Base-by-base conservation (phyloP, 805 yeast genomes). In the Ogataea chonburiensis region DNA sequence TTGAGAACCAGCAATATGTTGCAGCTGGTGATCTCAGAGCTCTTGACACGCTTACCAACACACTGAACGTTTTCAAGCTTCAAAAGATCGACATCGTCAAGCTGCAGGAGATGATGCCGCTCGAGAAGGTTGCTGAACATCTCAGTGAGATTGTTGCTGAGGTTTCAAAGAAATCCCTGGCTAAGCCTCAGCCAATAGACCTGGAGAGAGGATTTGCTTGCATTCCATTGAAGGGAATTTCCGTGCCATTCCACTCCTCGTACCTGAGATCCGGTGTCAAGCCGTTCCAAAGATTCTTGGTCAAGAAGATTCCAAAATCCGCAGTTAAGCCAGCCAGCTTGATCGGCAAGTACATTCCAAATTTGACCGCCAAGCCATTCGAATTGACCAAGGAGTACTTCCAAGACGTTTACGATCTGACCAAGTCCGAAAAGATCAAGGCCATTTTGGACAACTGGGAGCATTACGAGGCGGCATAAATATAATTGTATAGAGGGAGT, bases 161-260 rank as follows among this genome's bases (percentile, higher is more conserved):
- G 69, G 86, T 89, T 46, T 67, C 96, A 24, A 77, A 79, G 64
- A 79, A 85, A 62, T 77, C 96, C 12, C 36, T 64, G 35, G 95
- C 85, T 42, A 93, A 93, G 70, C 88, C 94, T 36, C 98, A 91
- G 71, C 98, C 98, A 53, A 86, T 93, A 62, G 95, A 88, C 38
- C 75, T 94, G 58, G 94, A 93, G 70, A 84, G 98, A 71, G 99
- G 99, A 17, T 91, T 86, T 55, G 98, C 99, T 26, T 91, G 93
- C 56, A 93, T 93, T 55, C 99, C 99, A 63, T 78, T 93, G 66
- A 88, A 84, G 74, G 98, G 98, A 55, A 93, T 93, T 51, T 87
- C 96, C n/a, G 99, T 93, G 61, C 99, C 99, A 46, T 93, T 93
- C 97, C 99, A 93, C 70, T 88, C 97, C 18, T 82, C 96, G n/a